These are phyloP conservation scores for Xylariaceae sp. DNA, from an alignment of 2,329 filamentous ascomycete species.

Conservation along the genomic window DNA sequence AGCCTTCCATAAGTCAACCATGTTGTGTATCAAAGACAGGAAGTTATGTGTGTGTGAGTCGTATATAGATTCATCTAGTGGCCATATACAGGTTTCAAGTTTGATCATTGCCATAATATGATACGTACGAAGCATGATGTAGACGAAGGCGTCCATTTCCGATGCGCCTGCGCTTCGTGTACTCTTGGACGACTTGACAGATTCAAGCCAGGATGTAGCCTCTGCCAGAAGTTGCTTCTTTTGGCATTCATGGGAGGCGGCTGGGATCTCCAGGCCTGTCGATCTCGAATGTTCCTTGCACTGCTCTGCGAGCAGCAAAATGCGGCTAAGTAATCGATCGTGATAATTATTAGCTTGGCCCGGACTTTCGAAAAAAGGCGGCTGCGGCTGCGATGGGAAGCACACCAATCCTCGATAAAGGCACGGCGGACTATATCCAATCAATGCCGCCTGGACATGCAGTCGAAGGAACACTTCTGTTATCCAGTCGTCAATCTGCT, in stretches of 20 bases:
- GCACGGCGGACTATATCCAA: constrained; percentile 15
- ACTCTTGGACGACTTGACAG: constrained; percentile 18
- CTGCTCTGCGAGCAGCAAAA: constrained; percentile 10
- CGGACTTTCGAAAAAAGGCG: constrained; percentile 13
- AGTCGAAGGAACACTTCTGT: constrained; percentile 33
- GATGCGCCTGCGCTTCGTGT: constrained; percentile 1
- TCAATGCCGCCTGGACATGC: constrained; percentile 23
- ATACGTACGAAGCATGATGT: constrained; percentile 31
- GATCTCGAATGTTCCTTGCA: constrained; percentile 3
- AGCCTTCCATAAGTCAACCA: background rate
- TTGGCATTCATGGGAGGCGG: too few species aligned
- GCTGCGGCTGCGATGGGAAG: background rate
- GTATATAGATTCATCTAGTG: constrained; percentile 29
- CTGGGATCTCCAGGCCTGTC: background rate
- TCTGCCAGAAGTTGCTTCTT: constrained; percentile 8
- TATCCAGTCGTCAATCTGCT: constrained; percentile 36
- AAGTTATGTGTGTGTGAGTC: constrained; percentile 28
- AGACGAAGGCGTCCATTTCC: constrained; percentile 8
- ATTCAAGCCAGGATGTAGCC: constrained; percentile 12
- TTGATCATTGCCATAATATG: constrained; percentile 41
- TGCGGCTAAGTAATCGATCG: constrained; percentile 15
- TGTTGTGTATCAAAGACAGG: constrained; percentile 20
- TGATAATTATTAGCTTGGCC: constrained; percentile 14
- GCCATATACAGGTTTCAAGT: constrained; percentile 28
- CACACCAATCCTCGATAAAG: background rate